phyloP scores from a whole-genome alignment of 257 asterid species.

The Solanum piurae region DNA sequence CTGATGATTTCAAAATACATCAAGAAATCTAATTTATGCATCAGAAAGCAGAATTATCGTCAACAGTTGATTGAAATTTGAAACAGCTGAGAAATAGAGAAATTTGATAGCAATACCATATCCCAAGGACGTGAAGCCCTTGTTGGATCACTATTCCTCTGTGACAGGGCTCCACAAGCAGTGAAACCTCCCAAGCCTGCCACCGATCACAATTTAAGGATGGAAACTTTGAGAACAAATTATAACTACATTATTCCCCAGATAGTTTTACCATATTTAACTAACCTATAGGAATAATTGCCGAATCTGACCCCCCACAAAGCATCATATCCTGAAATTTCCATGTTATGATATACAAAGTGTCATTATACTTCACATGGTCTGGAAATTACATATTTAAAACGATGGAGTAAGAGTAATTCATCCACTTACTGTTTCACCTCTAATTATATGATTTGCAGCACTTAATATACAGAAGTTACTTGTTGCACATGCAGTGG shows the following conservation, averaged over 20 bases:
- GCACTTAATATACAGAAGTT: conserved; percentile 34
- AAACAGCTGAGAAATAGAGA: background rate
- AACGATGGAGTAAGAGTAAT: background rate
- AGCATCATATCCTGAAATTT: conserved; percentile 37
- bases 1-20: background rate
- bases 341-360: background rate
- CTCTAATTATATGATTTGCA: conserved; percentile 31
- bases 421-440: conserved; percentile 32
- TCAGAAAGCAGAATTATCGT: background rate
- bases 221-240: background rate
- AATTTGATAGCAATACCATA: conserved; percentile 9
- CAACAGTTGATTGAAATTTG: background rate
- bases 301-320: conserved; percentile 42
- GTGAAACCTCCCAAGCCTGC: conserved; percentile 39
- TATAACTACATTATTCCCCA: background rate
- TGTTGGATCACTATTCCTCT: conserved; percentile 29
- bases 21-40: background rate
- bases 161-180: conserved; percentile 32
- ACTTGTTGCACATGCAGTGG: conserved; percentile 52
- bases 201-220: background rate
- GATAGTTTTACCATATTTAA: background rate
- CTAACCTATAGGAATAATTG: conserved; percentile 32
- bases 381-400: background rate
- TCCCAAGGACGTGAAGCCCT: conserved; percentile 48
- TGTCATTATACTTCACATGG: background rate